phyloP scores from a whole-genome alignment of 306 rosid species.

The Fagus sylvatica region DNA sequence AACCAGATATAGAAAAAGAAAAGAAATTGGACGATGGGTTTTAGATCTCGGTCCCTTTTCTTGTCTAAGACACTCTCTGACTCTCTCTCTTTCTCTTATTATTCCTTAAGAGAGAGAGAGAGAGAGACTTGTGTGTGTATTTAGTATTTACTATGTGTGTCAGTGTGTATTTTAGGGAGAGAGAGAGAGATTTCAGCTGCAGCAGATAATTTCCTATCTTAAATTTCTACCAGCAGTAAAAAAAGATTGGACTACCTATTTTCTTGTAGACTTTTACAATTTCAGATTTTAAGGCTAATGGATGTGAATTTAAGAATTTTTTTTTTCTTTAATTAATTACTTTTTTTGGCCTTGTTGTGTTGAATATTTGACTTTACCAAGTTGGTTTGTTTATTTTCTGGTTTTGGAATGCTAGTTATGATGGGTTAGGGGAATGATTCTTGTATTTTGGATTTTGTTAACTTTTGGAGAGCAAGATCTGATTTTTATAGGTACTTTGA shows the following conservation, averaged over 20 bases:
- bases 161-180: not conserved
- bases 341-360: not conserved
- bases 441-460: too few species aligned
- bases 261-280: conserved; percentile 5
- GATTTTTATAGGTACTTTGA: too few species aligned
- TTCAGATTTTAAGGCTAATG: conserved; percentile 24
- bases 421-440: too few species aligned
- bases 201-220: conserved; percentile 26
- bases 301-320: not conserved
- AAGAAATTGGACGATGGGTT: conserved; percentile 35
- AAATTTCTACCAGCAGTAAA: conserved; percentile 36
- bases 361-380: not conserved
- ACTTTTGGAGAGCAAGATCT: too few species aligned
- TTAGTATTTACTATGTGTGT: not conserved
- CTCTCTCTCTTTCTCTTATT: conserved; percentile 21
- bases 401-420: too few species aligned
- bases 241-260: conserved; percentile 28
- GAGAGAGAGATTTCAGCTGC: conserved; percentile 24
- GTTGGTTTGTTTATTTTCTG: too few species aligned
- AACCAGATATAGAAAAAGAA: not conserved
- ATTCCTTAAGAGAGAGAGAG: conserved; percentile 28
- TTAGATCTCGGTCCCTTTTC: conserved; percentile 41
- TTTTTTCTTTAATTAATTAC: not conserved
- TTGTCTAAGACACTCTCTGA: conserved; percentile 12
- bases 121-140: conserved; percentile 5